A percentile compares a stretch with the other conserved stretches of the same genome.
Evolutionary conservation across 257 asterid genomes (phyloP).

Genomic region (Dorcoceras hygrometricum): DNA sequence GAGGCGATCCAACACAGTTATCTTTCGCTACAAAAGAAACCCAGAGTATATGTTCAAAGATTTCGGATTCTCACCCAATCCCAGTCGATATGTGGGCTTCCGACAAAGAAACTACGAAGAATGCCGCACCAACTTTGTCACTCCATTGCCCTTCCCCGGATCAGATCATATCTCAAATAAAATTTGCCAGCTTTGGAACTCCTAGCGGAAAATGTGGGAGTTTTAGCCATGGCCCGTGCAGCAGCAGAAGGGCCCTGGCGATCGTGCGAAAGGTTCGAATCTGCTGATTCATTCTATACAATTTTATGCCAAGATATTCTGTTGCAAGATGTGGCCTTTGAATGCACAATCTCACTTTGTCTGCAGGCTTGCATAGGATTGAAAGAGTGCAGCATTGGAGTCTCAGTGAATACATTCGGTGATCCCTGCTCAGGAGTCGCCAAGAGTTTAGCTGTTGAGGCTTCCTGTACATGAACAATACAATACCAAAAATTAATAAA

Average conservation of each 20-base stretch:
- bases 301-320: not conserved
- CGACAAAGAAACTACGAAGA: conserved; percentile 36
- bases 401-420: conserved; percentile 56
- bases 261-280: conserved; percentile 54
- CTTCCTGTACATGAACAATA: conserved; percentile 54
- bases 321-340: not conserved
- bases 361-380: conserved; percentile 79
- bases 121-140: conserved; percentile 44
- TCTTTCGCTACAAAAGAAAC: conserved; percentile 63
- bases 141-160: conserved; percentile 58
- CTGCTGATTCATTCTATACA: not conserved
- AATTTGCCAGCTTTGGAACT: conserved; percentile 87
- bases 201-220: conserved; percentile 85
- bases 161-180: conserved; percentile 67
- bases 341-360: not conserved
- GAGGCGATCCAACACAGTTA: conserved; percentile 79
- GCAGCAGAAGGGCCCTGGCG: conserved; percentile 56
- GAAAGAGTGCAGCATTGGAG: conserved; percentile 64
- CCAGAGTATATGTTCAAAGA: conserved; percentile 52
- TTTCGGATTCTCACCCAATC: conserved; percentile 71
- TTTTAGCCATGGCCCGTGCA: conserved; percentile 77
- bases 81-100: conserved; percentile 72
- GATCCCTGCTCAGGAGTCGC: conserved; percentile 67
- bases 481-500: no score
- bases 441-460: conserved; percentile 81